Base-by-base conservation (phyloP, 192 early-diverging fungal species). In the Paraglomus brasilianum region DNA sequence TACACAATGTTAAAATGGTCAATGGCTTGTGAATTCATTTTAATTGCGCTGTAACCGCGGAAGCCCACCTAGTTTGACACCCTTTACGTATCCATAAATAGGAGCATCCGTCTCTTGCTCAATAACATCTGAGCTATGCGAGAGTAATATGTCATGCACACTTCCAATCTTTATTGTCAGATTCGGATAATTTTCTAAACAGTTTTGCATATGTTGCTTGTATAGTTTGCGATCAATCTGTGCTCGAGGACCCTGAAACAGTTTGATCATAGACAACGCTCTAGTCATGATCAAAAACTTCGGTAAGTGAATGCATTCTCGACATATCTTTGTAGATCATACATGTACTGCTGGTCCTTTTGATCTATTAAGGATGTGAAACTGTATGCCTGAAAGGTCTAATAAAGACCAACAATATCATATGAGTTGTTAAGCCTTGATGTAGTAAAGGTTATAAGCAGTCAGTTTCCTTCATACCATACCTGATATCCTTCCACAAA, bases 311-410 rank as follows among this genome's bases (percentile, higher is more conserved):
- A 45, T 39, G 13, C 4, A 30, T 0, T 46, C 47, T 46, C 15
- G n/a, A 45, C 4, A 22, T 46, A 39, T 45, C 5, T 21, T 19
- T 38, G 7, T 5, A 50, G 17, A 10, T 41, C 71, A 62, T 80
- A 80, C 85, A 75, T 91, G 86, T 9, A 93, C 91, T 5, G 91
- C 91, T 6, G 91, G 90, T 36, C 91, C 91, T 69, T 89, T 90
- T 45, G 90, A 91, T 50, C 87, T 78, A 65, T 93, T 93, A 30
- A 93, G 74, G 8, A 91, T 85, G 30, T 89, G 85, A 72, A 93
- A 93, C 77, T 93, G 91, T 50, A 93, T 89, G 17, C 91, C 91
- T 15, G 89, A 80, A 43, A 87, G 71, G 75, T 93, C 91, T 80
- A 40, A 11, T 47, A 47, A 8, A 47, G 8, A 47, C 46, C 8